These are phyloP conservation scores for Amaranthus hypochondriacus DNA, from an alignment of 148 eudicot species.

Conservation along the genomic window DNA sequence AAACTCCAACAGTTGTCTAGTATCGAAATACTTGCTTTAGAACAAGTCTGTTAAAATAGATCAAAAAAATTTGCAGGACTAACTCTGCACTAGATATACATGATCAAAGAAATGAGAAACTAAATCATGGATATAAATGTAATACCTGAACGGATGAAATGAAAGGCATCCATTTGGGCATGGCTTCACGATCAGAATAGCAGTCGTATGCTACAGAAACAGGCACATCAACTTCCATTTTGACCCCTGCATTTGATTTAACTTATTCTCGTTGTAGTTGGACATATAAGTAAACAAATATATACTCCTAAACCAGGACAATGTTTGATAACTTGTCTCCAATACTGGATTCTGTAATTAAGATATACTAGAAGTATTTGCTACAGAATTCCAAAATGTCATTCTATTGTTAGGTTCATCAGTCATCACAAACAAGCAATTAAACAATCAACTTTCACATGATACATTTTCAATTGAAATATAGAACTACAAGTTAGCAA, in stretches of 20 bases:
- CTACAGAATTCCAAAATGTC: no score
- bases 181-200: slow-evolving; percentile 84
- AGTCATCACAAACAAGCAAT: background rate
- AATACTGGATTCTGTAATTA: no score
- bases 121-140: background rate
- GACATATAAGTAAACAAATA: background rate
- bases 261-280: background rate
- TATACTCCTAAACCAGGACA: background rate
- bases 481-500: no score
- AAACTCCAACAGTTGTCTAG: no score
- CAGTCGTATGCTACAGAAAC: slow-evolving; percentile 77
- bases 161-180: slow-evolving; percentile 93
- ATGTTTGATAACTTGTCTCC: background rate
- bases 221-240: slow-evolving; percentile 77
- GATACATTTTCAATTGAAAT: no score
- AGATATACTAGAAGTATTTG: no score
- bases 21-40: no score
- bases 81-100: background rate
- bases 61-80: no score
- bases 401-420: background rate
- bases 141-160: slow-evolving; percentile 84
- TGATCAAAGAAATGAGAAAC: background rate
- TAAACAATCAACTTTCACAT: background rate
- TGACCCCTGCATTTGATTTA: slow-evolving; percentile 44
- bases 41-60: no score